Base-by-base conservation (phyloP, 805 yeast species). In the Pichia scutulata region DNA sequence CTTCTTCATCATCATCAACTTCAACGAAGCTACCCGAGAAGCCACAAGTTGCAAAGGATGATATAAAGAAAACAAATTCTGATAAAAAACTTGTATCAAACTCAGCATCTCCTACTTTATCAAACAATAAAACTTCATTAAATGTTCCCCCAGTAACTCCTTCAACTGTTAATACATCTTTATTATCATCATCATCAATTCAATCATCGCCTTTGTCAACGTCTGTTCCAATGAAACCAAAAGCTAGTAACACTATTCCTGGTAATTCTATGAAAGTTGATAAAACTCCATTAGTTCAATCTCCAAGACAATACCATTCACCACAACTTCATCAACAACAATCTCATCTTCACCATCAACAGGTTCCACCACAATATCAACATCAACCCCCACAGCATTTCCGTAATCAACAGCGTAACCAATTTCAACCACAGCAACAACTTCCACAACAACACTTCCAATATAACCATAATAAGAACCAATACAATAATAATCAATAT, bases 301-400 rank as follows among this genome's bases (percentile, higher is more conserved):
- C 37, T 33, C 37, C 37, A n/a, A 33, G 37, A 33, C 37, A 33
- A 7, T 33, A 16, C n/a, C 37, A 33, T 33, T 28, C 33, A 3
- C 37, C 18, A 7, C 37, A 33, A 24, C 26, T 18, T 18, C n/a
- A 43, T 9, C 49, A 39, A 26, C 49, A 39, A 26, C 44, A 14
- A 41, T 13, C 24, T 5, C 39, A 42, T 13, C 14, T 23, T n/a
- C 41, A 19, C 16, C 37, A 21, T 30, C 23, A 39, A 39, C 49
- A 24, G 16, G 37, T 19, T 25, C 55, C 26, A 51, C 50, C 30
- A 14, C 49, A 36, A 36, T 33, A 19, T 8, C 49, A 39, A 23
- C 43, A 41, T 16, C 37, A 33, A 33, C 37, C 37, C 26, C 7
- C 36, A 14, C 24, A 39, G 25, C 51, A 39, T 13, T 43, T 33